phyloP scores from a whole-genome alignment of 257 asterid genomes.

The Nicotiana undulata region DNA sequence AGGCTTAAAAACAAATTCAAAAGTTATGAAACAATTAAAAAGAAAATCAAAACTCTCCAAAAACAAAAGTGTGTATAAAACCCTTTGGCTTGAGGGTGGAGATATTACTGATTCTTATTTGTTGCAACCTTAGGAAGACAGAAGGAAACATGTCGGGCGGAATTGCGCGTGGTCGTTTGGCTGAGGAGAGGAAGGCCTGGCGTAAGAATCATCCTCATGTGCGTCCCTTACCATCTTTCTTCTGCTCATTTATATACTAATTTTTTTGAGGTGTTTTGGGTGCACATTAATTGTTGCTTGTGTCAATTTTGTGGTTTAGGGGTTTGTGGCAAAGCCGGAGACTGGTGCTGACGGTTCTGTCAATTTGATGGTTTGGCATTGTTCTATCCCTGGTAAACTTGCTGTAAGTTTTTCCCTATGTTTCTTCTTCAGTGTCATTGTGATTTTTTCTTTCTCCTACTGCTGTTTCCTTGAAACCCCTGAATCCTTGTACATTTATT shows the following conservation, averaged over 20 bases:
- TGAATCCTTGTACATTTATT: neutral
- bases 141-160: conserved; percentile 17
- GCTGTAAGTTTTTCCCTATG: conserved; percentile 9
- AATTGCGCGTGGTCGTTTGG: conserved; percentile 28
- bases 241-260: neutral
- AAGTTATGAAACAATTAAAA: no score
- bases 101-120: no score
- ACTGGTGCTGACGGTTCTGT: conserved; percentile 17
- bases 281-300: neutral
- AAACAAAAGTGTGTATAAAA: no score
- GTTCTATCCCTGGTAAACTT: conserved; percentile 29
- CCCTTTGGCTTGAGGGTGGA: no score
- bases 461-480: neutral
- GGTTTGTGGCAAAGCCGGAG: conserved; percentile 33
- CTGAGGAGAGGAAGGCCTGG: conserved; percentile 31
- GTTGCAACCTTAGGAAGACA: no score
- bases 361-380: conserved; percentile 28
- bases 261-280: neutral
- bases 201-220: conserved; percentile 34
- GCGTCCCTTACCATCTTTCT: neutral
- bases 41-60: no score
- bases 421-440: neutral
- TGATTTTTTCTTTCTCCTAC: neutral
- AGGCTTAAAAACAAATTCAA: no score
- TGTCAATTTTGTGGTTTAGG: conserved; percentile 7